These are phyloP conservation scores for Mycena epipterygia DNA, from an alignment of 768 basidiomycete species.

Conservation along the genomic window DNA sequence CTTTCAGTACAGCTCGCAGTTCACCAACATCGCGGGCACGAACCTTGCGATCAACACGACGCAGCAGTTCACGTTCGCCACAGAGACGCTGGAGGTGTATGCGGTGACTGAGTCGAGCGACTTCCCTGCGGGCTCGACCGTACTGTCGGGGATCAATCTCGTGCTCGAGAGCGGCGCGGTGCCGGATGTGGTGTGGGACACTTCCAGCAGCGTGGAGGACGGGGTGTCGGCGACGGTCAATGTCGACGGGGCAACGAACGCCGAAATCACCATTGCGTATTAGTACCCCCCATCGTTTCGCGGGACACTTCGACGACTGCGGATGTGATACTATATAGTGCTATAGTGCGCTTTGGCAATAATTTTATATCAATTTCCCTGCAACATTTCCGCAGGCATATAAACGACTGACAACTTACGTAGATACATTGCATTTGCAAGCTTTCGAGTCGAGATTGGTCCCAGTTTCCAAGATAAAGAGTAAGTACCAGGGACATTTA, in stretches of 20 bases:
- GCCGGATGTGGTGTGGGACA: neutral
- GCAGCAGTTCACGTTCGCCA: slow-evolving; percentile 14
- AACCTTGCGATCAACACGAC: neutral
- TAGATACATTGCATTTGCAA: too few species aligned
- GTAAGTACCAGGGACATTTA: too few species aligned
- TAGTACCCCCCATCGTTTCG: too few species aligned
- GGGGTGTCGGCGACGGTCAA: neutral
- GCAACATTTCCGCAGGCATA: too few species aligned
- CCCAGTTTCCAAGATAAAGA: too few species aligned
- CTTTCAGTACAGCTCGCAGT: neutral
- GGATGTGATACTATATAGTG: too few species aligned
- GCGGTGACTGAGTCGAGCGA: neutral
- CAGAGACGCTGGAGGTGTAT: slow-evolving; percentile 28
- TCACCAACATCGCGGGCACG: neutral
- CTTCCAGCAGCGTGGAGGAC: neutral
- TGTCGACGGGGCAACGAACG: neutral
- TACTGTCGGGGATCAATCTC: neutral
- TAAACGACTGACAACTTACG: too few species aligned
- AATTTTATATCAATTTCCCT: too few species aligned
- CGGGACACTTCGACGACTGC: too few species aligned
- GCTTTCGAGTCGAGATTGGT: too few species aligned
- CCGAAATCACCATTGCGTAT: neutral
- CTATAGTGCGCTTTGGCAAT: too few species aligned
- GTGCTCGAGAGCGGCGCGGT: neutral
- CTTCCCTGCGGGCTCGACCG: slow-evolving; percentile 12